Conservation (phyloP, 352 stramenopile species). For the Phytophthora cryptogea region DNA sequence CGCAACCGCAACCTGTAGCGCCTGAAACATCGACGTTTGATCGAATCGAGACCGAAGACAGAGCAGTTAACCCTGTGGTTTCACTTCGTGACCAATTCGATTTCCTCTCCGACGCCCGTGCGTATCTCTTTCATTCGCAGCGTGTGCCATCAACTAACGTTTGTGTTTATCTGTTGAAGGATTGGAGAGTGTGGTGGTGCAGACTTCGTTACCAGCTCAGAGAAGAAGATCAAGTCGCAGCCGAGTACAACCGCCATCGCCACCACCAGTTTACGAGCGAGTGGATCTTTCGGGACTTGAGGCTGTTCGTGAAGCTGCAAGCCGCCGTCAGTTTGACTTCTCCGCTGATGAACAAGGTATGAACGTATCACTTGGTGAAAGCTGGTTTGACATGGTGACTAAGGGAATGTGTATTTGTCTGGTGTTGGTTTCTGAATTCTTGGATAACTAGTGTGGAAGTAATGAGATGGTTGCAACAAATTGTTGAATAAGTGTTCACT, state of each 20-base stretch:
- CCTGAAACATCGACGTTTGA: constrained; percentile 3
- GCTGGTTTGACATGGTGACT: not conserved
- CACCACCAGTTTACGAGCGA: constrained; percentile 19
- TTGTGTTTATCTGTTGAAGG: constrained; percentile 10
- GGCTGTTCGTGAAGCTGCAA: constrained; percentile 46
- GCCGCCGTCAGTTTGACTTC: constrained; percentile 48
- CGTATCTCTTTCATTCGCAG: constrained; percentile 4
- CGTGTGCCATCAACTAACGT: not conserved
- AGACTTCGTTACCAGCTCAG: constrained; percentile 3
- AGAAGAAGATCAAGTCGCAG: constrained; percentile 8
- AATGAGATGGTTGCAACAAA: constrained; percentile 12
- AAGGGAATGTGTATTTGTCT: constrained; percentile 14
- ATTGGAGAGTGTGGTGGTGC: not conserved
- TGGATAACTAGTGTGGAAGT: constrained; percentile 10
- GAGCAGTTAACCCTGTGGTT: constrained; percentile 35
- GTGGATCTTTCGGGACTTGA: constrained; percentile 48
- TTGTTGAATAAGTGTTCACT: not conserved
- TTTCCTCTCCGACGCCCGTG: constrained; percentile 29
- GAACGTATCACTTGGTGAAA: not conserved
- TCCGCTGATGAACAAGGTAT: constrained; percentile 34
- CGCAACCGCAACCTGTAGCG: not conserved
- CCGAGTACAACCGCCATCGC: constrained; percentile 1
- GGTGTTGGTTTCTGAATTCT: not conserved
- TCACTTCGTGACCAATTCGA: constrained; percentile 35
- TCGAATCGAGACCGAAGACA: constrained; percentile 20